Evolutionary conservation across 441 rosid genomes (phyloP).

Genomic region (Corymbia calophylla): DNA sequence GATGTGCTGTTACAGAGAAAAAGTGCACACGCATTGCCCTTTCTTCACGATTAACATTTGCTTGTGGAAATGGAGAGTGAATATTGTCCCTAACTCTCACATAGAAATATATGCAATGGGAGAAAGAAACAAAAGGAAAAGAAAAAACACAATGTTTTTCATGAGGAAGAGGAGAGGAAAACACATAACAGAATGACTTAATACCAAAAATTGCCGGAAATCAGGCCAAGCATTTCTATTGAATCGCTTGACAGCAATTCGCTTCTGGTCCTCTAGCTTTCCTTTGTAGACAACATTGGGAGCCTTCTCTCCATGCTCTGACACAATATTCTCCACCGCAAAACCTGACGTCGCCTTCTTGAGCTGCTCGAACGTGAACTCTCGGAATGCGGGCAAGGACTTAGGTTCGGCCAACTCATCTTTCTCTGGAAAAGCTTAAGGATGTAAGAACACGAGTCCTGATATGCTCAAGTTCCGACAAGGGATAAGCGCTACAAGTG

Average conservation of each 20-base stretch:
- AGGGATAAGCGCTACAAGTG: neutral
- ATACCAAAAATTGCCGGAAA: slow-evolving; percentile 59
- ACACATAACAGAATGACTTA: neutral
- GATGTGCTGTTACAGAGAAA: neutral
- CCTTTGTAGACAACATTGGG: slow-evolving; percentile 74
- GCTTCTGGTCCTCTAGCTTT: slow-evolving; percentile 55
- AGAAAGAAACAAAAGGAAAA: neutral
- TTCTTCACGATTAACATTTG: neutral
- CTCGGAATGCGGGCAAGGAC: slow-evolving; percentile 60
- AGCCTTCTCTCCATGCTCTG: slow-evolving; percentile 73
- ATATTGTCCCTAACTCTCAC: neutral
- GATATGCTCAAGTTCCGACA: neutral
- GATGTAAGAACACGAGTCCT: neutral
- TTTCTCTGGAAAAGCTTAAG: slow-evolving; percentile 26
- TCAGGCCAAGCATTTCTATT: slow-evolving; percentile 71
- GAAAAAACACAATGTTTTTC: neutral
- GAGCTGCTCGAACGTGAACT: slow-evolving; percentile 63
- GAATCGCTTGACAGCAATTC: slow-evolving; percentile 62
- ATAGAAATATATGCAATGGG: neutral
- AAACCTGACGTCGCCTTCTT: slow-evolving; percentile 71
- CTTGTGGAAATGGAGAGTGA: neutral
- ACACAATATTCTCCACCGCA: slow-evolving; percentile 61
- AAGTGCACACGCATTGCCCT: neutral
- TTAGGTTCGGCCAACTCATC: slow-evolving; percentile 49
- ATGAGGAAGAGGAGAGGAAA: neutral